phyloP scores from a whole-genome alignment of 805 yeast genomes.

The Lipomyces anomalus region DNA sequence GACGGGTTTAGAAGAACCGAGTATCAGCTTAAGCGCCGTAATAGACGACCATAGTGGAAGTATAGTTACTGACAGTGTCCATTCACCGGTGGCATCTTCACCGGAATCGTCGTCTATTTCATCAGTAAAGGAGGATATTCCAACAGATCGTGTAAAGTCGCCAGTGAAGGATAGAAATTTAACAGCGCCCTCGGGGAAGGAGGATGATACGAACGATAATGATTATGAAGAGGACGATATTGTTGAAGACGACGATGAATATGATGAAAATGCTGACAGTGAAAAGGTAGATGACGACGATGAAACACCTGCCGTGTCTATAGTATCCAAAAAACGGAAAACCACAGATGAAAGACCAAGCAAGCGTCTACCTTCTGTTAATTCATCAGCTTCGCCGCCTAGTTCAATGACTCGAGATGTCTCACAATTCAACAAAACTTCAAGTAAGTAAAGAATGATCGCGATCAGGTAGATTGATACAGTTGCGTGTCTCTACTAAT shows the following conservation, averaged over 20 bases:
- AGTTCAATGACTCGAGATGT: too few relatives aligned
- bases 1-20: slow-evolving; percentile 1
- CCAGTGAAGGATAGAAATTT: neutral
- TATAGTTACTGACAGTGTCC: neutral
- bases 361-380: too few relatives aligned
- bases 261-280: neutral
- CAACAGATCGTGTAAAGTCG: neutral
- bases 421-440: too few relatives aligned
- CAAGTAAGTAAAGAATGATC: too few relatives aligned
- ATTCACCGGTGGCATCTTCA: neutral
- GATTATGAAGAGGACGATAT: slow-evolving; percentile 1
- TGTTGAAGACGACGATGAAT: neutral
- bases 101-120: neutral
- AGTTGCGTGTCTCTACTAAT: too few relatives aligned
- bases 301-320: neutral
- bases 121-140: neutral
- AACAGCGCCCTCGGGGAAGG: neutral
- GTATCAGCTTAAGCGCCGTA: slow-evolving; percentile 5
- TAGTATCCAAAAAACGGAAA: neutral
- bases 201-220: neutral
- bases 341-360: too few relatives aligned
- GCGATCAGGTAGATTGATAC: too few relatives aligned
- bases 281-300: neutral
- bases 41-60: neutral
- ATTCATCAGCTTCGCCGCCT: too few relatives aligned